These are phyloP conservation scores for Babesia gibsoni DNA, from an alignment of 169 alveolate species.

Conservation along the genomic window DNA sequence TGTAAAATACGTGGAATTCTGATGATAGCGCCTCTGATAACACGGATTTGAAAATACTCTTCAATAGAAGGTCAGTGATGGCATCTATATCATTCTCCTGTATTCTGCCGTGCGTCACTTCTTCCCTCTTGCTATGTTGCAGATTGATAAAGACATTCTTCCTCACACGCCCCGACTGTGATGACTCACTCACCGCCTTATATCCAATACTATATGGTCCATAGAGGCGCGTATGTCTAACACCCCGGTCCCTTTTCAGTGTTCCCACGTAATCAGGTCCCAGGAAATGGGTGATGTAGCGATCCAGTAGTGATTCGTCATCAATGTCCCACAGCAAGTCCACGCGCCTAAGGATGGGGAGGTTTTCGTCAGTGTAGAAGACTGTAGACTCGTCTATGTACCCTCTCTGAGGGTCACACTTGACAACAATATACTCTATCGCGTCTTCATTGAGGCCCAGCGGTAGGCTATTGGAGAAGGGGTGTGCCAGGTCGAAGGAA, in stretches of 20 bases:
- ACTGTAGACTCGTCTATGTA: constrained; percentile 34
- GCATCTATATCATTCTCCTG: background rate
- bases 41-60: background rate
- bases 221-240: constrained; percentile 1
- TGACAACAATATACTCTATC: constrained; percentile 21
- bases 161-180: background rate
- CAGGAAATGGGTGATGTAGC: constrained; percentile 4
- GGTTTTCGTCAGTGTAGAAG: constrained; percentile 22
- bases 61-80: background rate
- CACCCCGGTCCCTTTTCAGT: background rate
- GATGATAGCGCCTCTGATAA: constrained; percentile 7
- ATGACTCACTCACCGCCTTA: background rate
- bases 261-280: background rate
- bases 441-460: background rate
- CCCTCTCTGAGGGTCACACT: constrained; percentile 58
- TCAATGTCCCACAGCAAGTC: constrained; percentile 32
- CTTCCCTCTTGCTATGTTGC: too few species aligned
- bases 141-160: constrained; percentile 17
- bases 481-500: background rate
- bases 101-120: too few species aligned
- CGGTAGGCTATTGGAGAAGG: background rate
- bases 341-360: constrained; percentile 19
- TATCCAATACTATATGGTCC: constrained; percentile 20
- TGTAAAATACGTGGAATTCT: constrained; percentile 16
- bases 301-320: background rate